A percentile compares a stretch with the other conserved stretches of the same genome.
Conservation (phyloP, 1,284 basidiomycete genomes). For the Cryptococcus floricola region DNA sequence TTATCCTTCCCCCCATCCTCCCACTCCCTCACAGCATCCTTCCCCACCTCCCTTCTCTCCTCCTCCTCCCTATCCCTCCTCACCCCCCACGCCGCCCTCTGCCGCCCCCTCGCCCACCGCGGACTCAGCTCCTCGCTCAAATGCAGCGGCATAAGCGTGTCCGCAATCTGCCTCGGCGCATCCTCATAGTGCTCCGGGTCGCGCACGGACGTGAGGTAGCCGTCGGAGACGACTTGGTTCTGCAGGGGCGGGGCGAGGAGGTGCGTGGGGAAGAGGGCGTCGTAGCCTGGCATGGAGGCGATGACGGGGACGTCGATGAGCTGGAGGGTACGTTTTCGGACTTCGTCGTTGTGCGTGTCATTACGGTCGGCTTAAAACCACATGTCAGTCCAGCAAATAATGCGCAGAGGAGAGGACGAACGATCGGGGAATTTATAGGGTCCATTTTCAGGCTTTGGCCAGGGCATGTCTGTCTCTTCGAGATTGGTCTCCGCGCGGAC, state of each 20-base stretch:
- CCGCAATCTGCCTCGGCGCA: slow-evolving; percentile 13
- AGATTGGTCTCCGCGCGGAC: slow-evolving; percentile 8
- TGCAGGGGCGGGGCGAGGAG: slow-evolving; percentile 5
- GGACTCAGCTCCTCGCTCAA: slow-evolving; percentile 46
- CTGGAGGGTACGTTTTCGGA: slow-evolving; percentile 9
- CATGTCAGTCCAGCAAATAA: not conserved
- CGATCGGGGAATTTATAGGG: slow-evolving; percentile 9
- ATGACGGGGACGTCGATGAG: slow-evolving; percentile 4
- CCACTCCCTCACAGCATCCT: slow-evolving; percentile 34
- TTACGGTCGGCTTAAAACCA: slow-evolving; percentile 5
- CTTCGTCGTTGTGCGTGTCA: slow-evolving; percentile 19
- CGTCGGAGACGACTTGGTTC: slow-evolving; percentile 24
- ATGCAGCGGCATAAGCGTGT: slow-evolving; percentile 46
- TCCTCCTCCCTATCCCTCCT: slow-evolving; percentile 26
- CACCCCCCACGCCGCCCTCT: slow-evolving; percentile 30
- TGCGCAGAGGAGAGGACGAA: not conserved
- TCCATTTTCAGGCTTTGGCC: slow-evolving; percentile 29
- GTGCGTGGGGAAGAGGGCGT: not conserved
- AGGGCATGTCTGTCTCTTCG: slow-evolving; percentile 27
- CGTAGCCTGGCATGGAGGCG: not conserved
- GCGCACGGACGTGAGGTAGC: slow-evolving; percentile 21
- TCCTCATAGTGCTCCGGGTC: slow-evolving; percentile 4
- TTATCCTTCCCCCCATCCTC: slow-evolving; percentile 36
- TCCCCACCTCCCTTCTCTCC: slow-evolving; percentile 19
- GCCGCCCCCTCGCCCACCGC: slow-evolving; percentile 42